phyloP scores from a whole-genome alignment of 2,329 filamentous ascomycete genomes.

The Fusarium stilboides region DNA sequence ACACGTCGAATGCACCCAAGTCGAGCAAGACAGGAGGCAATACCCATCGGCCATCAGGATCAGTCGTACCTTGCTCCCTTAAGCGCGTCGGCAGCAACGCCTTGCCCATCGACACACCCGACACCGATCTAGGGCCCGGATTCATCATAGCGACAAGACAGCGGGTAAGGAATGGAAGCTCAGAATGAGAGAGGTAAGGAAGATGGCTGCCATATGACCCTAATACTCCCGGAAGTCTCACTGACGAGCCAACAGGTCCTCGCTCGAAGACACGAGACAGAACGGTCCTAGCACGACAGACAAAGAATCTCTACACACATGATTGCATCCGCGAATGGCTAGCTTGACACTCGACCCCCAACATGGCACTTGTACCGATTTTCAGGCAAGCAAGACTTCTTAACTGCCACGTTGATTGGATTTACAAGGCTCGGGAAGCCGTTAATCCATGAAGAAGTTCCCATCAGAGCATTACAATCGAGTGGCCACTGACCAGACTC shows the following conservation, averaged over 20 bases:
- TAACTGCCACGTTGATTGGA: not conserved
- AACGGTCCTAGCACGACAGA: not conserved
- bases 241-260: not conserved
- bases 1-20: not conserved
- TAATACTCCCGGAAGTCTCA: rapidly evolving
- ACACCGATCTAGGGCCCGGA: not conserved
- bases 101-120: not conserved
- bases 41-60: not conserved
- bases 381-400: not conserved
- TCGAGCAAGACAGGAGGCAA: not conserved
- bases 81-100: not conserved
- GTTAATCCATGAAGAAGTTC: too few species aligned
- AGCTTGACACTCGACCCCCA: not conserved
- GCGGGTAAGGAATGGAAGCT: not conserved
- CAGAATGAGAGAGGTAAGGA: not conserved
- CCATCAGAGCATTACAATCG: not conserved
- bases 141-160: not conserved
- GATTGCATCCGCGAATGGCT: not conserved
- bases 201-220: not conserved
- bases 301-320: not conserved
- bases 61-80: not conserved
- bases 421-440: not conserved
- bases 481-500: not conserved
- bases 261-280: not conserved
- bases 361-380: not conserved